Percentiles rank a stretch among this genome's conserved stretches.
These are phyloP conservation scores for Polyporus arcularius DNA, from an alignment of 768 basidiomycete species.

Conservation along the genomic window DNA sequence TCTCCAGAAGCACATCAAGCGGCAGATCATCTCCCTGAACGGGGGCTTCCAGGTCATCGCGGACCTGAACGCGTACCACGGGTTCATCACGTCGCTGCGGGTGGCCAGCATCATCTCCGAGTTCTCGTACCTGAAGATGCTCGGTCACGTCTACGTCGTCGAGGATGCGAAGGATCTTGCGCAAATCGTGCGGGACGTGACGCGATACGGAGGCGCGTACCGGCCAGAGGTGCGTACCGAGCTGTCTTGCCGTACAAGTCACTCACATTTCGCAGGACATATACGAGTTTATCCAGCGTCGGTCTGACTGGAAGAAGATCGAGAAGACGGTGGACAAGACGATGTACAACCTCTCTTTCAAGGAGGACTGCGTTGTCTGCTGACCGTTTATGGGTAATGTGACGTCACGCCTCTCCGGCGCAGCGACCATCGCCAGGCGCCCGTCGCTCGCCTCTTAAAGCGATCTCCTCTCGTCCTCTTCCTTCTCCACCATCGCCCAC, in stretches of 20 bases:
- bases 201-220: constrained; percentile 93
- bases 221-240: constrained; percentile 73
- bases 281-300: constrained; percentile 93
- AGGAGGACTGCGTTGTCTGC: constrained; percentile 72
- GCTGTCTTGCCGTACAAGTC: background rate
- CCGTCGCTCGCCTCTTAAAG: background rate
- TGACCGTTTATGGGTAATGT: constrained; percentile 4
- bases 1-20: constrained; percentile 93
- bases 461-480: background rate
- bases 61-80: constrained; percentile 91
- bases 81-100: constrained; percentile 82
- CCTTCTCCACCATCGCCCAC: background rate
- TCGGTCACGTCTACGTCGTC: constrained; percentile 95
- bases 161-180: constrained; percentile 96
- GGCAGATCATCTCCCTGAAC: constrained; percentile 91
- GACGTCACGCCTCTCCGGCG: constrained; percentile 12
- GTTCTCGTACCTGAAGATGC: constrained; percentile 94
- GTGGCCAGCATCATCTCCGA: constrained; percentile 82
- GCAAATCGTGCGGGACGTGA: constrained; percentile 93
- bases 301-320: constrained; percentile 98
- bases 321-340: constrained; percentile 95
- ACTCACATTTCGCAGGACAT: constrained; percentile 56
- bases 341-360: constrained; percentile 92
- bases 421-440: background rate
- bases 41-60: constrained; percentile 97